Base-by-base conservation (phyloP, 495 filamentous ascomycete genomes). In the Bryoglossum gracile region DNA sequence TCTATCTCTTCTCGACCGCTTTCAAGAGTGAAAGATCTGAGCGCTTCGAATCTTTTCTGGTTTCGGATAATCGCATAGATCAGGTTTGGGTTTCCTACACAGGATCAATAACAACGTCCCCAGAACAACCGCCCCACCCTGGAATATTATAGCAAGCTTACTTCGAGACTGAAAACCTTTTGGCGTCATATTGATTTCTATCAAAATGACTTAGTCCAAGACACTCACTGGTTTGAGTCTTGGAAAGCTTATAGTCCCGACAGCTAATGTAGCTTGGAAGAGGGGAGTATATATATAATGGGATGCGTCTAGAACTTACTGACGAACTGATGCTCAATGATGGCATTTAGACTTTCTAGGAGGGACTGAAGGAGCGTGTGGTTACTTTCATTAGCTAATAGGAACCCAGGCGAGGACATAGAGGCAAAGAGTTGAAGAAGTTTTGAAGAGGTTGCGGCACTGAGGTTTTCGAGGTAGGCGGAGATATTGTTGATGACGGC, bases 381-480 rank as follows among this genome's bases (percentile, higher is more conserved):
- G 50, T 99, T 99, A 11, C 77, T 87, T 50, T 99, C 94, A 58
- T 97, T 99, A 4, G 89, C 87, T 17, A 99, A 69, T n/a, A 99
- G 69, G 64, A 97, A 99, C 21, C 81, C 85, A 1, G 94, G 94
- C 0, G 92, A 85, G 5, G 92, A 95, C 88, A 97, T 95, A 1
- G 86, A 92, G 14, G 83, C 81, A 65, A 91, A 97, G 6, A 97
- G 72, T 53, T 97, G 88, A 37, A 96, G 70, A 37, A 96, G 67
- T 66, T 88, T 96, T 18, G 81, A 79, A 58, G 86, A 85, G 9
- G 89, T 78, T 5, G 78, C 71, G n/a, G 78, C 70, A 24, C 83
- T 85, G 26, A 96, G 66, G 14, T 82, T 76, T 51, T 94, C 80
- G 6, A 94, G 67, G 60, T 94, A 85, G 8, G 92, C 78, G 6